These are phyloP conservation scores for Penicillium taxi DNA, from an alignment of 495 filamentous ascomycete species.

Conservation along the genomic window DNA sequence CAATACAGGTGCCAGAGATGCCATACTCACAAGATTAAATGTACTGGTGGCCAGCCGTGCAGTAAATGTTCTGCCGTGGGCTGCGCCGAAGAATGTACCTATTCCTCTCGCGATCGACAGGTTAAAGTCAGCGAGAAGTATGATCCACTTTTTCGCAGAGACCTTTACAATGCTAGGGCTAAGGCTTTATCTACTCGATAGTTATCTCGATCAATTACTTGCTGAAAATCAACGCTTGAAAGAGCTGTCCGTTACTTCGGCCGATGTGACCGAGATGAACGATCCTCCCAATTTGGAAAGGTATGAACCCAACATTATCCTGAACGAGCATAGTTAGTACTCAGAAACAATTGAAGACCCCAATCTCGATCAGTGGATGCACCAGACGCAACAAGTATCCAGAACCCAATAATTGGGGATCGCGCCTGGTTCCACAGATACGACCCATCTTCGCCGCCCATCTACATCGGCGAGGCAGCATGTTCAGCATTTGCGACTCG, in stretches of 20 bases:
- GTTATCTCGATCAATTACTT: constrained; percentile 31
- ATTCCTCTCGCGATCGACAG: constrained; percentile 34
- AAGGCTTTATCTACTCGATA: constrained; percentile 5
- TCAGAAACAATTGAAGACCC: constrained; percentile 8
- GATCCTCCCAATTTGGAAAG: constrained; percentile 9
- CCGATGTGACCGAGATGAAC: constrained; percentile 19
- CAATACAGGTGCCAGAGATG: constrained; percentile 34
- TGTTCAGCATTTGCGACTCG: constrained; percentile 42
- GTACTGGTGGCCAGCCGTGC: constrained; percentile 37
- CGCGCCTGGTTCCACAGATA: constrained; percentile 40
- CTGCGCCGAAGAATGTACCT: constrained; percentile 33
- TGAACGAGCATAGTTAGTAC: neutral
- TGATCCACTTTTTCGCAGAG: neutral
- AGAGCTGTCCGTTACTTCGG: constrained; percentile 30
- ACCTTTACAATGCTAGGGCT: neutral
- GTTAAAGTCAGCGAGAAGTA: constrained; percentile 41
- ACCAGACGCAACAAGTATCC: constrained; percentile 28
- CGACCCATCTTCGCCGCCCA: constrained; percentile 36
- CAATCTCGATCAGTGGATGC: constrained; percentile 18
- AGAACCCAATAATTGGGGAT: constrained; percentile 36
- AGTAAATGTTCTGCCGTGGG: constrained; percentile 32
- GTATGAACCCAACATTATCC: too few species aligned
- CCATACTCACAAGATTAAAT: constrained; percentile 42
- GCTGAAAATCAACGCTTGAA: constrained; percentile 35
- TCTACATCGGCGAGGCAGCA: constrained; percentile 40